These are phyloP conservation scores for Pseudocercospora fijiensis DNA, from an alignment of 2,329 filamentous ascomycete genomes.

Conservation along the genomic window DNA sequence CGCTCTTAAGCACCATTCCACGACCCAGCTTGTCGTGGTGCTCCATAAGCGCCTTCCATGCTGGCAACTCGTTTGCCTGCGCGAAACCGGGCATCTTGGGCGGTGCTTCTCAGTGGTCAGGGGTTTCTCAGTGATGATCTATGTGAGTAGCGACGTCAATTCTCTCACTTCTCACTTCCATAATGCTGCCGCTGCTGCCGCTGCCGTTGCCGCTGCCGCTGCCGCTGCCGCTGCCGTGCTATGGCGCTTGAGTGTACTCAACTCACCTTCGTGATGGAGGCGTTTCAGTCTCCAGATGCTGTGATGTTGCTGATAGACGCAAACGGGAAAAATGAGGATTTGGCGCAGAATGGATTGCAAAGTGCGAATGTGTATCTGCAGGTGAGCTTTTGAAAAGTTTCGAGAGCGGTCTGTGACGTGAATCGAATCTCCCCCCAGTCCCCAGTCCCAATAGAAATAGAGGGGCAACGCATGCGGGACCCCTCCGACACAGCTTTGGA, in stretches of 20 bases:
- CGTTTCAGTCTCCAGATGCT: background rate
- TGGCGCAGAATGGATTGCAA: background rate
- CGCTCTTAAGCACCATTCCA: slow-evolving; percentile 87
- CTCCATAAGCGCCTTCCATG: slow-evolving; percentile 83
- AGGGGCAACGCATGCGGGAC: background rate
- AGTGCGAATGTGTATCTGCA: slow-evolving; percentile 3
- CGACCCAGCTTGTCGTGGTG: slow-evolving; percentile 85
- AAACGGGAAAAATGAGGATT: background rate
- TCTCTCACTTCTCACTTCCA: background rate
- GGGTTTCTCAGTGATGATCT: background rate
- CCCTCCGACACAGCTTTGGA: background rate
- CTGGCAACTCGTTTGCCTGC: slow-evolving; percentile 79
- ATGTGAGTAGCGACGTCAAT: slow-evolving; percentile 4
- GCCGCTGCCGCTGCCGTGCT: background rate
- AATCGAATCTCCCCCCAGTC: no score
- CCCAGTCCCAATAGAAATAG: no score
- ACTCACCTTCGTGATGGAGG: background rate
- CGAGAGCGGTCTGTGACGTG: background rate
- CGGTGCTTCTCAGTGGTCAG: background rate
- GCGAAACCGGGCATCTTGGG: slow-evolving; percentile 62
- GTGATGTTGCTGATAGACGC: slow-evolving; percentile 3
- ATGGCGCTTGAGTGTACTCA: background rate
- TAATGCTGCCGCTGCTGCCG: background rate
- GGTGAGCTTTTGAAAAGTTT: background rate
- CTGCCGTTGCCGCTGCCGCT: background rate